phyloP scores from a whole-genome alignment of 345 rosid genomes.

The Heritiera fomes region DNA sequence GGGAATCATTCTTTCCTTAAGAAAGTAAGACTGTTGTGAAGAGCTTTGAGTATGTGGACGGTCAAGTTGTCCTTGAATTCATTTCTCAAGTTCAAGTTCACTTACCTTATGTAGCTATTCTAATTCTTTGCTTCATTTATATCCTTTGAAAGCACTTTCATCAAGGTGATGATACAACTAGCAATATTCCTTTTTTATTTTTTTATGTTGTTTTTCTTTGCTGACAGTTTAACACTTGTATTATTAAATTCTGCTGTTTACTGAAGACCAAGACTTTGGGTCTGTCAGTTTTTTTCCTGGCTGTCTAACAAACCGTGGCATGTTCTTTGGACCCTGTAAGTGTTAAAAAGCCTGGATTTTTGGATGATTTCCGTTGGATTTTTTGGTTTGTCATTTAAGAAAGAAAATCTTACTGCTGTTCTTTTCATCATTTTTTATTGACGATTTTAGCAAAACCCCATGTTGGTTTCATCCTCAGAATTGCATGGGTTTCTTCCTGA shows the following conservation, averaged over 20 bases:
- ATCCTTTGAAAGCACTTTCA: not conserved
- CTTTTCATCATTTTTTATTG: not conserved
- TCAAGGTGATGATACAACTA: slow-evolving; percentile 4
- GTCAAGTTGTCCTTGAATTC: not conserved
- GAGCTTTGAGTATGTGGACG: slow-evolving; percentile 28
- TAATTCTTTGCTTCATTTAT: not conserved
- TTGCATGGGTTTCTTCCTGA: slow-evolving; percentile 16
- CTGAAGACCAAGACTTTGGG: not conserved
- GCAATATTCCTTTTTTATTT: not conserved
- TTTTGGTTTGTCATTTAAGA: not conserved
- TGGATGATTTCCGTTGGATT: too few species aligned
- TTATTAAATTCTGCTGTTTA: not conserved
- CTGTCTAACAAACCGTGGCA: not conserved
- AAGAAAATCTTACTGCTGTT: not conserved
- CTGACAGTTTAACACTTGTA: not conserved
- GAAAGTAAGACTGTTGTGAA: slow-evolving; percentile 21
- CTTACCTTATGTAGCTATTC: not conserved
- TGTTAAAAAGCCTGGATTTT: slow-evolving; percentile 2
- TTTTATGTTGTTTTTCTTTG: not conserved
- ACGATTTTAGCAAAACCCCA: not conserved
- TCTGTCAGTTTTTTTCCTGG: not conserved
- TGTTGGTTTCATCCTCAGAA: not conserved
- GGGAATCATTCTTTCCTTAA: slow-evolving; percentile 53
- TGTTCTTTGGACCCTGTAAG: not conserved
- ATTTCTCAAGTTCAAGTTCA: not conserved